Percentiles rank a stretch among this genome's conserved stretches.
Conservation (phyloP, 2,329 filamentous ascomycete genomes). For the Penicillium expansum region DNA sequence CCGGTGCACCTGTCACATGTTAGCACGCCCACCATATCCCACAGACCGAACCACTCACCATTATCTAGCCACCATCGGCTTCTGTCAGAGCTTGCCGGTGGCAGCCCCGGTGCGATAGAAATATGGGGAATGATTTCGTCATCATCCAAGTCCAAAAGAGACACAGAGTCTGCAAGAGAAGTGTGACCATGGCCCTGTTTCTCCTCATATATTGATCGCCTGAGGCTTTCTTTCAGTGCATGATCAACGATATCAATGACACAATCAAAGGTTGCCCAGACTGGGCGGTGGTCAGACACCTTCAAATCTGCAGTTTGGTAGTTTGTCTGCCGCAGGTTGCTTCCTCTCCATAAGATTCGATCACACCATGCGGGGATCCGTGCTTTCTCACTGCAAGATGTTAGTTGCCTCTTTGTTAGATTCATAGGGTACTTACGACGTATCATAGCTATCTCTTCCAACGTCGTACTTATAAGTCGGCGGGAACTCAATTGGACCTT, state of each 20-base stretch:
- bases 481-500: constrained; percentile 80
- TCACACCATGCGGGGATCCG: constrained; percentile 98
- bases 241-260: constrained; percentile 79
- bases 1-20: constrained; percentile 59
- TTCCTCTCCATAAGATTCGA: constrained; percentile 81
- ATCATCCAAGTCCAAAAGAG: constrained; percentile 47
- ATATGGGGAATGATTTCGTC: constrained; percentile 81
- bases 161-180: constrained; percentile 16
- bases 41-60: constrained; percentile 39
- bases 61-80: constrained; percentile 66
- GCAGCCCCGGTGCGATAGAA: constrained; percentile 73
- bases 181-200: constrained; percentile 65
- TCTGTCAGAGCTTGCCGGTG: constrained; percentile 60
- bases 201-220: constrained; percentile 68
- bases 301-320: constrained; percentile 79
- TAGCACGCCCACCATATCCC: not conserved
- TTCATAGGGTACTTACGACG: constrained; percentile 61
- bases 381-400: constrained; percentile 71
- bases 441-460: constrained; percentile 84
- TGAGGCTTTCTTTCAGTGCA: constrained; percentile 66
- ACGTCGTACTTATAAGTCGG: constrained; percentile 97
- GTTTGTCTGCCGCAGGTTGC: constrained; percentile 74
- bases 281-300: constrained; percentile 95
- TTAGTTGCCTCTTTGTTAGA: constrained; percentile 28
- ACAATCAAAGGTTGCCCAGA: constrained; percentile 86